Percentiles rank a stretch among this genome's conserved stretches.
These are phyloP conservation scores for Catunica adiposa DNA, from an alignment of 2,329 filamentous ascomycete genomes.

Conservation along the genomic window DNA sequence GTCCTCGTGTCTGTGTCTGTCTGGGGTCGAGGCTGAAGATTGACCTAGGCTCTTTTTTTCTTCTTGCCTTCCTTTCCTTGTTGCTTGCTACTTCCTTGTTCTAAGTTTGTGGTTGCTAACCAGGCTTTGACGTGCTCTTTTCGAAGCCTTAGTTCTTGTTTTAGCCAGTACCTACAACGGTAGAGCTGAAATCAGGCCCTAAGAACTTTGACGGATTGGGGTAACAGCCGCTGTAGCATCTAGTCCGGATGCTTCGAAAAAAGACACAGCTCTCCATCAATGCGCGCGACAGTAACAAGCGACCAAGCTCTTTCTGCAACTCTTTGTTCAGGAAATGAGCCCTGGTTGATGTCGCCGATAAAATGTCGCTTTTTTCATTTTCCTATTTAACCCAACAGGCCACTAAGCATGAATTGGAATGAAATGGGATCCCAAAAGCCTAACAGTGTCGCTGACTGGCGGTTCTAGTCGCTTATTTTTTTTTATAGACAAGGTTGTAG, in stretches of 20 bases:
- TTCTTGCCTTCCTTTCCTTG: neutral
- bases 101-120: neutral
- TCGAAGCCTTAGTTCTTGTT: no score
- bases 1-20: neutral
- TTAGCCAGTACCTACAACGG: no score
- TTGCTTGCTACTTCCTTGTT: no score
- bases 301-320: no score
- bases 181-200: no score
- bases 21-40: slow-evolving; percentile 2
- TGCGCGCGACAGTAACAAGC: no score
- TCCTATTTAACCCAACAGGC: no score
- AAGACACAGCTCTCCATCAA: no score
- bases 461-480: neutral
- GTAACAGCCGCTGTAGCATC: no score
- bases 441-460: neutral
- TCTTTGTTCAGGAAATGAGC: neutral
- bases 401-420: neutral
- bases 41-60: neutral
- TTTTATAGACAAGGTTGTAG: neutral
- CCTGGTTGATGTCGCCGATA: neutral
- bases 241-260: no score
- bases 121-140: no score
- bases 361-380: neutral
- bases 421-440: neutral
- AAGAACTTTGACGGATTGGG: no score